phyloP scores from a whole-genome alignment of 2,329 filamentous ascomycete genomes.

The Cladophialophora carrionii region DNA sequence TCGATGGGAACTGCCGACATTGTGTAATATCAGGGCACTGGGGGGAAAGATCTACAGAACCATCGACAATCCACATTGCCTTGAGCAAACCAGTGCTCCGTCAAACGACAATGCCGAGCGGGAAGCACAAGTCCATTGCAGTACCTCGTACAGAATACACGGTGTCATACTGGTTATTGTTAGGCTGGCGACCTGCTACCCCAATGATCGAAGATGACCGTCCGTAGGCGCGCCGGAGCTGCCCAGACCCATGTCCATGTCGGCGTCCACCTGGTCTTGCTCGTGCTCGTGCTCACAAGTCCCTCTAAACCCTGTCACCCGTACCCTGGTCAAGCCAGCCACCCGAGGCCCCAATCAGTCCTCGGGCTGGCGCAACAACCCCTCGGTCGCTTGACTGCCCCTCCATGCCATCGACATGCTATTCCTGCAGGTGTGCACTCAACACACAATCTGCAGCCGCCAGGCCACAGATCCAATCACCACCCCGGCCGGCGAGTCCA shows the following conservation, averaged over 20 bases:
- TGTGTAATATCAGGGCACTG: not conserved
- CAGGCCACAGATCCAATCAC: slow-evolving; percentile 21
- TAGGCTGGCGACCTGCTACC: slow-evolving; percentile 7
- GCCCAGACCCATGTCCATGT: not conserved
- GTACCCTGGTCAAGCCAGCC: slow-evolving; percentile 17
- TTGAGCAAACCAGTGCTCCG: not conserved
- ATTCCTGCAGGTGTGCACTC: slow-evolving; percentile 25
- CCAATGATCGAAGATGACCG: slow-evolving; percentile 13
- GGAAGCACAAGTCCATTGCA: slow-evolving; percentile 1
- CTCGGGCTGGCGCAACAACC: slow-evolving; percentile 16
- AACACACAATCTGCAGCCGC: slow-evolving; percentile 20
- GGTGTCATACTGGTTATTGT: not conserved
- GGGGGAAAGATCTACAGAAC: not conserved
- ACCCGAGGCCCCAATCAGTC: slow-evolving; percentile 1
- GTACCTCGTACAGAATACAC: not conserved
- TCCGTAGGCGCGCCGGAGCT: not conserved
- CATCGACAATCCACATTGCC: not conserved
- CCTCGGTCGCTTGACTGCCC: slow-evolving; percentile 19
- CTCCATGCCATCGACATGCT: slow-evolving; percentile 10
- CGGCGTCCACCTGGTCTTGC: not conserved
- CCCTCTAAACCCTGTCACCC: slow-evolving; percentile 5
- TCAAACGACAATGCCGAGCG: not conserved
- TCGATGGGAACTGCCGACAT: slow-evolving; percentile 6
- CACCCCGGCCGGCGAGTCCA: slow-evolving; percentile 9
- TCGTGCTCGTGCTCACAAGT: slow-evolving; percentile 12